Evolutionary conservation across 306 rosid species (phyloP).

Genomic region (Medicago lupulina): DNA sequence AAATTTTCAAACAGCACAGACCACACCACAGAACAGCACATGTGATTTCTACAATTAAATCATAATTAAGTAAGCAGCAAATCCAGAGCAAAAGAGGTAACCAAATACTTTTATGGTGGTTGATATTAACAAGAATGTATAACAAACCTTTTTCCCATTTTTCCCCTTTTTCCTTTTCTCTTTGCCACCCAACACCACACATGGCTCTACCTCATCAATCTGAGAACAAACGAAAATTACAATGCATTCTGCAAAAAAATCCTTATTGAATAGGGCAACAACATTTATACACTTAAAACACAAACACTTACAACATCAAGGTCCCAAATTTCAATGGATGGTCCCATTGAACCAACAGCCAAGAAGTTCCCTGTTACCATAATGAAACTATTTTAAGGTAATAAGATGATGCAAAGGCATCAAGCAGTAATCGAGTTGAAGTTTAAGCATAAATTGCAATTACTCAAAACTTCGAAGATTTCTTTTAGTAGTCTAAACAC

Average conservation of each 20-base stretch:
- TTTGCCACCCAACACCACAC: conserved; percentile 70
- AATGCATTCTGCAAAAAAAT: conserved; percentile 17
- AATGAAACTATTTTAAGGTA: conserved; percentile 27
- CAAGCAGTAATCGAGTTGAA: neutral
- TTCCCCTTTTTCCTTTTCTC: conserved; percentile 65
- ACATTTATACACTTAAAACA: neutral
- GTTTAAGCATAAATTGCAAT: conserved; percentile 27
- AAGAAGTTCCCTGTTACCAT: conserved; percentile 75
- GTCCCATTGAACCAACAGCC: conserved; percentile 93
- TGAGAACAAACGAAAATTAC: conserved; percentile 45
- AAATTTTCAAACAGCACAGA: conserved; percentile 10
- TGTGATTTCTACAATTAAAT: conserved; percentile 27
- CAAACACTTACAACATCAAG: conserved; percentile 72
- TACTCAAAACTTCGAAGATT: neutral
- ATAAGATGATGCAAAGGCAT: conserved; percentile 27
- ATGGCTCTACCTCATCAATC: conserved; percentile 89
- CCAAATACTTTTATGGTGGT: conserved; percentile 11
- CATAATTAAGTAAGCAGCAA: neutral
- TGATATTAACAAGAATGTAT: conserved; percentile 36
- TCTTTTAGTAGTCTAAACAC: neutral
- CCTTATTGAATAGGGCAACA: neutral
- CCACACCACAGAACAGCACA: conserved; percentile 10
- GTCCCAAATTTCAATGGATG: conserved; percentile 92
- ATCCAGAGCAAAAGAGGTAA: conserved; percentile 12
- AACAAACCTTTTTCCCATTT: conserved; percentile 64